These are phyloP conservation scores for Leccinum uliginosum DNA, from an alignment of 768 basidiomycete genomes.

Conservation along the genomic window DNA sequence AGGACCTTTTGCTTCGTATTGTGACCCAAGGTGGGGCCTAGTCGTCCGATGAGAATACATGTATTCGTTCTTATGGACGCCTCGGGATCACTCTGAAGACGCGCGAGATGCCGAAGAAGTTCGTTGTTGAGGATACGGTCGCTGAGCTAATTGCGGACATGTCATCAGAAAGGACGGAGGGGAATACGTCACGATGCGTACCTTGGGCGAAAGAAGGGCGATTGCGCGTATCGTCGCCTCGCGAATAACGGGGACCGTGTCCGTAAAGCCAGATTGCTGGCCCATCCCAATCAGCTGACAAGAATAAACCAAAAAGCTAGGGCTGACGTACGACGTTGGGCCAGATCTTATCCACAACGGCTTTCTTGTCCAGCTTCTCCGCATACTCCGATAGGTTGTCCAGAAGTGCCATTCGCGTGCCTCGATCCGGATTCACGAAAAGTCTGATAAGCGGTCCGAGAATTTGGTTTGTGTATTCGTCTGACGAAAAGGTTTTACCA, in stretches of 20 bases:
- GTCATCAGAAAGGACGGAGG: conserved; percentile 1
- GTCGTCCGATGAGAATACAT: conserved; percentile 89
- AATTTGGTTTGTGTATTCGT: conserved; percentile 66
- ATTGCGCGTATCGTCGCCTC: conserved; percentile 93
- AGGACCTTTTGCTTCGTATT: conserved; percentile 96
- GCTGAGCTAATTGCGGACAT: conserved; percentile 50
- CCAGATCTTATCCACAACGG: conserved; percentile 85
- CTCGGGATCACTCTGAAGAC: conserved; percentile 89
- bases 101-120: conserved; percentile 85
- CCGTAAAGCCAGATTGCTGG: conserved; percentile 93
- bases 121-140: conserved; percentile 97
- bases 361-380: conserved; percentile 83
- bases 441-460: conserved; percentile 79
- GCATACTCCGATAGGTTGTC: conserved; percentile 81
- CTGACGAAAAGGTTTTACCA: conserved; percentile 62
- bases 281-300: background rate
- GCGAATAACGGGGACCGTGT: conserved; percentile 90
- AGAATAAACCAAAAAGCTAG: background rate
- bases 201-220: conserved; percentile 80
- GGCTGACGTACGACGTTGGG: conserved; percentile 68
- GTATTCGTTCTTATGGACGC: conserved; percentile 97
- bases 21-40: conserved; percentile 79
- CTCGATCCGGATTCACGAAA: conserved; percentile 86
- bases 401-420: conserved; percentile 89
- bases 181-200: conserved; percentile 23